Conservation (phyloP, 164 flowering plant species). For the Stephania japonica region DNA sequence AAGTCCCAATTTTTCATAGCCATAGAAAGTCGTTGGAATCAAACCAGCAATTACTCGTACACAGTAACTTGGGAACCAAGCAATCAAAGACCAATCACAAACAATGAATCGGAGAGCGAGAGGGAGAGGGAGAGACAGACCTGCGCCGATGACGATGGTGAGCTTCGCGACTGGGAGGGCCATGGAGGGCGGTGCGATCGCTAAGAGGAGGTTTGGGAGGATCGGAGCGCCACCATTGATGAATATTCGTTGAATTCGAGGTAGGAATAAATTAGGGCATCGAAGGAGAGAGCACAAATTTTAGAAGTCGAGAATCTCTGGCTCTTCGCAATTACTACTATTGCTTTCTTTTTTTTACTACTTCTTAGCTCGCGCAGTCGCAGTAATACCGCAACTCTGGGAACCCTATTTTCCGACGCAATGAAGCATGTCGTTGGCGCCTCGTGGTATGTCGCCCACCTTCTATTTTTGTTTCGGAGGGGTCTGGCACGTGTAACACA, state of each 20-base stretch:
- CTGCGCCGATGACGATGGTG: constrained; percentile 75
- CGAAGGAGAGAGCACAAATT: background rate
- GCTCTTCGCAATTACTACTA: background rate
- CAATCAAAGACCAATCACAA: background rate
- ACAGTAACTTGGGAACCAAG: background rate
- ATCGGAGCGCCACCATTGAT: background rate
- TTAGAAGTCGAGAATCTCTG: background rate
- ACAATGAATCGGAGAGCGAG: background rate
- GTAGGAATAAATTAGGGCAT: background rate
- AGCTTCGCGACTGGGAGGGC: constrained; percentile 75
- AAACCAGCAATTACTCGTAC: background rate
- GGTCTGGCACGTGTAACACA: too few relatives aligned
- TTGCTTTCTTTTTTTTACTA: too few relatives aligned
- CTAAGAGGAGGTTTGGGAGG: background rate
- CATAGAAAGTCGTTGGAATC: background rate
- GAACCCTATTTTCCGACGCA: too few relatives aligned
- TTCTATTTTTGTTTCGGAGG: too few relatives aligned
- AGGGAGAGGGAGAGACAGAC: constrained; percentile 23
- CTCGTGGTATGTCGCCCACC: too few relatives aligned
- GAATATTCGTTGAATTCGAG: background rate
- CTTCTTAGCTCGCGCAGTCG: too few relatives aligned
- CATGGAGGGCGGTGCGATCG: constrained; percentile 29
- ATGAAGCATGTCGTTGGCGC: too few relatives aligned
- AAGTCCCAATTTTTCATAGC: constrained; percentile 17
- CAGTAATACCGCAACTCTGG: too few relatives aligned